These are phyloP conservation scores for Corymbia citriodora DNA, from an alignment of 441 rosid genomes.

Conservation along the genomic window DNA sequence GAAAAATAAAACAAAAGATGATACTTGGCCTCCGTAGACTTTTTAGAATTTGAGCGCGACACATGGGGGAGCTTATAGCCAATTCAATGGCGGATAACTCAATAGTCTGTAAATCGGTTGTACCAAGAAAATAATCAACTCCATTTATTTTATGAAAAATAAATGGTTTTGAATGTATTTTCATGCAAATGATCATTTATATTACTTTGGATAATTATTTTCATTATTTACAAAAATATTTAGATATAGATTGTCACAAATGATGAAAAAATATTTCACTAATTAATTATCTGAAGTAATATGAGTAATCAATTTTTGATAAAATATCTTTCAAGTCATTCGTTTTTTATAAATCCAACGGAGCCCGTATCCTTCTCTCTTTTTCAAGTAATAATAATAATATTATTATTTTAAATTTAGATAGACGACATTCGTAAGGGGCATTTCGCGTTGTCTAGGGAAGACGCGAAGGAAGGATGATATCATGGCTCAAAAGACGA, in stretches of 20 bases:
- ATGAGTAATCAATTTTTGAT: neutral
- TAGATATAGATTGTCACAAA: neutral
- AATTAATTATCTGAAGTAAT: neutral
- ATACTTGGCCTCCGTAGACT: neutral
- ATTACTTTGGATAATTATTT: neutral
- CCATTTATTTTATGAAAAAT: neutral
- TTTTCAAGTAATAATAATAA: no score
- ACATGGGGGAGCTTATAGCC: neutral
- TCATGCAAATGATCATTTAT: neutral
- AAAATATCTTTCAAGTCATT: neutral
- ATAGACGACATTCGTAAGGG: neutral
- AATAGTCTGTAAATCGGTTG: neutral
- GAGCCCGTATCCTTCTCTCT: neutral
- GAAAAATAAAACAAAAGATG: neutral
- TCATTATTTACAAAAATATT: fast-evolving
- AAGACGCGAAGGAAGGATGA: neutral
- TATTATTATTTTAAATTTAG: neutral
- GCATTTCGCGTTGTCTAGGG: neutral
- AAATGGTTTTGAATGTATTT: fast-evolving
- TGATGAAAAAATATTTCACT: neutral
- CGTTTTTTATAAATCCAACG: fast-evolving
- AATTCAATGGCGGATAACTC: neutral
- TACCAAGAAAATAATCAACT: neutral
- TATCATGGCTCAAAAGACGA: neutral
- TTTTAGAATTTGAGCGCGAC: neutral